These are phyloP conservation scores for Lactarius trivialis DNA, from an alignment of 768 basidiomycete species.

Conservation along the genomic window DNA sequence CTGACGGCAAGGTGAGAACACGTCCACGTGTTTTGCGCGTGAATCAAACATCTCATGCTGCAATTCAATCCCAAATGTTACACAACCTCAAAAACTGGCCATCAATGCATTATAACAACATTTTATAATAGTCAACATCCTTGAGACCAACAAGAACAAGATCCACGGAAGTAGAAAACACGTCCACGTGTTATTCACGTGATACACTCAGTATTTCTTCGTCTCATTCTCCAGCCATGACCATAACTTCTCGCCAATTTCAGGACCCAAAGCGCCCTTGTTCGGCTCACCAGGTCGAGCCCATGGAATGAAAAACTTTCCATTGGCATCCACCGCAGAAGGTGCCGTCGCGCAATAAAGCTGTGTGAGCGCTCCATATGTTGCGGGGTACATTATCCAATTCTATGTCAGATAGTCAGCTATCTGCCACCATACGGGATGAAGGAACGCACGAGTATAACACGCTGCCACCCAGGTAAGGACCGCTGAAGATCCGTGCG, in stretches of 20 bases:
- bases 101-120: no score
- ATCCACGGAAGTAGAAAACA: no score
- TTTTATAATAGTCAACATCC: no score
- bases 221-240: constrained; percentile 29
- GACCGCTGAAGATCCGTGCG: constrained; percentile 9
- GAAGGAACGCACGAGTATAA: background rate
- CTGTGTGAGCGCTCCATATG: constrained; percentile 38
- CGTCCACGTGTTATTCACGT: no score
- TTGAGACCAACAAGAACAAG: no score
- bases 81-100: no score
- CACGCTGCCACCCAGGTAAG: background rate
- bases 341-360: constrained; percentile 40
- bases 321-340: constrained; percentile 34
- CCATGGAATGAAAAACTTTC: constrained; percentile 32
- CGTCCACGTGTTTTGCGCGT: background rate
- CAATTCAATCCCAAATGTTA: no score
- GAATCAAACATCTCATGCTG: no score
- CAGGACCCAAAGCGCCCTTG: constrained; percentile 23
- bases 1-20: background rate
- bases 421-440: background rate
- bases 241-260: constrained; percentile 28
- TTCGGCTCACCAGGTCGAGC: constrained; percentile 24
- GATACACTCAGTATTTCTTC: background rate
- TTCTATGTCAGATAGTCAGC: background rate
- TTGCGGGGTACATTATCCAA: background rate